Evolutionary conservation across 176 grass and related monocot genomes (phyloP), one percentile per base, ranked within the genome.

Genomic region (Poa annua): DNA sequence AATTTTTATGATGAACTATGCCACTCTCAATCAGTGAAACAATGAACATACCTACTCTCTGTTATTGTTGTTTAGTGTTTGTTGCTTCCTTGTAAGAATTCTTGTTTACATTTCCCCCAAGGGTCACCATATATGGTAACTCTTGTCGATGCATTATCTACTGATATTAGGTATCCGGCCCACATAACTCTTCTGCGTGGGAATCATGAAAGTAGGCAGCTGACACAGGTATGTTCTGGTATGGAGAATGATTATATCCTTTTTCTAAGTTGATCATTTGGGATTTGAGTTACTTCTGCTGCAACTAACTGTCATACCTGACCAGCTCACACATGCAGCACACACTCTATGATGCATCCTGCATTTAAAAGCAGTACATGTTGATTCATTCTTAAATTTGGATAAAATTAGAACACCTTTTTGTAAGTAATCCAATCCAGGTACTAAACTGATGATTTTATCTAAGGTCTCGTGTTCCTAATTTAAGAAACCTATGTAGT

Each of bases 151-250:
- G 51, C 17, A 64, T 90, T 68, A 41, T 4, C 7, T 1, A 59
- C 61, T 77, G 17, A 0, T 11, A 48, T 74, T 62, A 99, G 97
- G 91, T 99, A 99, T 71, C 97, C 97, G 53, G 97, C 97, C 69
- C 93, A 99, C 86, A 99, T 99, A 72, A 99, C 97, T 45, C 91
- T 99, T 83, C 89, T 99, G 78, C 97, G 97, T 44, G 97, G 97
- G 69, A 99, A 99, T 74, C 97, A 99, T 87, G 97, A 99, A 89
- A 99, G 97, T 41, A 92, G 97, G 64, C 97, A 99, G 65, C 88
- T 99, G 49, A 99, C 97, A 38, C 97, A 99, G 91, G 97, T 99
- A 90, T 86, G 51, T 76, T 20, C 60, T 87, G 61, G 51, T 70
- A 52, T 69, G 41, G 52, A 16, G 11, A 80, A 69, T 7, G n/a